A percentile compares a stretch with the other conserved stretches of the same genome.
Conservation (phyloP, 345 rosid species). For the Barbarea vulgaris region DNA sequence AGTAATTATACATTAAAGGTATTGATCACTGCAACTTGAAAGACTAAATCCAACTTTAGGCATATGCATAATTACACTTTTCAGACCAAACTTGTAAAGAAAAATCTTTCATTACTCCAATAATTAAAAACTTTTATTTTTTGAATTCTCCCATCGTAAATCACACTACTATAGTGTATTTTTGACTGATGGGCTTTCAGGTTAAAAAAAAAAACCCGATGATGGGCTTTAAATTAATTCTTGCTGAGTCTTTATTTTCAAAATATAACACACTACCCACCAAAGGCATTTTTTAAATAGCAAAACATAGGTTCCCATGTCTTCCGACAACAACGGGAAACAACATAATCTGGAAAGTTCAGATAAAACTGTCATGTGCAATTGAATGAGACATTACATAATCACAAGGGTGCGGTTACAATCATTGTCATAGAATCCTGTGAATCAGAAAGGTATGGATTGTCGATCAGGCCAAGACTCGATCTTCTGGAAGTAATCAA, state of each 20-base stretch:
- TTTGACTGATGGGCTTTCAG: neutral
- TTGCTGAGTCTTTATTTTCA: neutral
- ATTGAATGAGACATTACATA: neutral
- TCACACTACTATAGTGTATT: no score
- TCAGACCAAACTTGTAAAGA: conserved; percentile 1
- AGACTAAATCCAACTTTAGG: conserved; percentile 31
- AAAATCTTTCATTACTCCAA: neutral
- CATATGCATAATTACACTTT: conserved; percentile 40
- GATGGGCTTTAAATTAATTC: no score
- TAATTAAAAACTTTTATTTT: no score
- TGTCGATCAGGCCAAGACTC: conserved; percentile 78
- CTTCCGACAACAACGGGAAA: neutral
- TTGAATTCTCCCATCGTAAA: no score
- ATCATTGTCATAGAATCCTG: neutral
- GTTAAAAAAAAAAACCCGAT: no score
- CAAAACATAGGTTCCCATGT: neutral
- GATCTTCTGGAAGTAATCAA: conserved; percentile 66
- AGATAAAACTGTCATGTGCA: neutral
- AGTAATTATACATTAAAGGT: conserved; percentile 2
- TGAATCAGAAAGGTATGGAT: conserved; percentile 47
- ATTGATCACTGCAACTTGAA: conserved; percentile 30
- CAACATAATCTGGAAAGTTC: neutral
- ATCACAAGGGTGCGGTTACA: neutral
- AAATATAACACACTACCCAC: neutral
- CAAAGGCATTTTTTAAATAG: no score